These are phyloP conservation scores for Mycena filopes DNA, from an alignment of 768 basidiomycete genomes.

Conservation along the genomic window DNA sequence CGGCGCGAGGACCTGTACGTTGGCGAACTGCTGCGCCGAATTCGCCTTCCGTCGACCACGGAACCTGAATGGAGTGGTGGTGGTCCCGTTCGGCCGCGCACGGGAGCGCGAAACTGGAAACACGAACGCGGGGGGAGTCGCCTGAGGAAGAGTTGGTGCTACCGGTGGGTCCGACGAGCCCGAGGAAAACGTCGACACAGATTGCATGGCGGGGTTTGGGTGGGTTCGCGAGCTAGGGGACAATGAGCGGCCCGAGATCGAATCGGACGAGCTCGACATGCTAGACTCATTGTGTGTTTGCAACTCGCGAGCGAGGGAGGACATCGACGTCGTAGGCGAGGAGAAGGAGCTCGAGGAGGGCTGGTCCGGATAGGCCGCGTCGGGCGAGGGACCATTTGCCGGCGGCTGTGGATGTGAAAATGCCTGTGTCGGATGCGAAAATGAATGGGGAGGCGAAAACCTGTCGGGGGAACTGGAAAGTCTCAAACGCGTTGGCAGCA, in stretches of 20 bases:
- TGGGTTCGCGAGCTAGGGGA: background rate
- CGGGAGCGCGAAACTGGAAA: conserved; percentile 38
- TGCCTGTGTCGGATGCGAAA: too few relatives aligned
- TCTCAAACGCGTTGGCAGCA: background rate
- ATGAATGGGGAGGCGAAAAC: too few relatives aligned
- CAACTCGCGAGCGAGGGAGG: conserved; percentile 6
- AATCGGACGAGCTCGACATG: conserved; percentile 23
- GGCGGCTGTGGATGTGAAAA: background rate
- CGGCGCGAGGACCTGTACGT: conserved; percentile 10
- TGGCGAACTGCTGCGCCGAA: background rate
- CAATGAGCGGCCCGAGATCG: conserved; percentile 13
- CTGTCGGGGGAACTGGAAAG: background rate
- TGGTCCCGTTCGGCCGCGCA: conserved; percentile 18
- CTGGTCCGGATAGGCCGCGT: conserved; percentile 20
- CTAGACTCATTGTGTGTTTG: conserved; percentile 2
- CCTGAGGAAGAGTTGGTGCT: background rate
- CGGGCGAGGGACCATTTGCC: background rate
- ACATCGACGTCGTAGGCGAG: conserved; percentile 15
- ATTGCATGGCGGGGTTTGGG: conserved; percentile 19
- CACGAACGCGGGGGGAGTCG: conserved; percentile 26
- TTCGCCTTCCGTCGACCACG: conserved; percentile 25
- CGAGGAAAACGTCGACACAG: conserved; percentile 17
- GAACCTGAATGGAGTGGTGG: conserved; percentile 24
- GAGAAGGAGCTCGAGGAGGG: conserved; percentile 10
- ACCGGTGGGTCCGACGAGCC: conserved; percentile 10